A percentile compares a stretch with the other conserved stretches of the same genome.
Conservation (phyloP, 192 early-diverging fungal genomes). For the Gigaspora rosea region DNA sequence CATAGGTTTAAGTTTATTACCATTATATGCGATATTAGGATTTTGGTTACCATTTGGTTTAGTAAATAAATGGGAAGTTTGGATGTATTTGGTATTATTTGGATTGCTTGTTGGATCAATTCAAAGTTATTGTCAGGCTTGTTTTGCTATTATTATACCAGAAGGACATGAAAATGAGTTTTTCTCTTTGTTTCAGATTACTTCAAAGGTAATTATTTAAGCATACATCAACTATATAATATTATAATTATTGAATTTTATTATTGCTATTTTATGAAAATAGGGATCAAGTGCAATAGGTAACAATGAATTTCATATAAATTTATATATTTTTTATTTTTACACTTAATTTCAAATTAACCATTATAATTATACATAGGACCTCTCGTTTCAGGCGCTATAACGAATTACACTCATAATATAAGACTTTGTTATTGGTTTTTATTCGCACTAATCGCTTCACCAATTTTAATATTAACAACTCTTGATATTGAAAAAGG, state of each 20-base stretch:
- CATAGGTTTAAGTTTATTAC: slow-evolving; percentile 43
- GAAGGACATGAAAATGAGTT: slow-evolving; percentile 66
- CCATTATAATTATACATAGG: slow-evolving; percentile 44
- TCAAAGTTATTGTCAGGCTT: slow-evolving; percentile 47
- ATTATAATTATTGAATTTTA: background rate
- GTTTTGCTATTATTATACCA: slow-evolving; percentile 64
- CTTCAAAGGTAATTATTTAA: slow-evolving; percentile 60
- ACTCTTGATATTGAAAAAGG: slow-evolving; percentile 53
- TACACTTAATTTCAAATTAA: too few species aligned
- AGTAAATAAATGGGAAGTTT: slow-evolving; percentile 31
- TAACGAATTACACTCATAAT: slow-evolving; percentile 41
- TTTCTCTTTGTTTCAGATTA: slow-evolving; percentile 63
- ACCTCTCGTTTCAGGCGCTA: slow-evolving; percentile 40
- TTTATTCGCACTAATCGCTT: slow-evolving; percentile 42
- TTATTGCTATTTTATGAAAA: slow-evolving; percentile 1
- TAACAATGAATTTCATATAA: too few species aligned
- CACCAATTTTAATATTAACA: slow-evolving; percentile 45
- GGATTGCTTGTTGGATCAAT: slow-evolving; percentile 58
- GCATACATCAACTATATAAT: slow-evolving; percentile 25
- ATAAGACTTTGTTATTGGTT: slow-evolving; percentile 53
- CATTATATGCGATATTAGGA: slow-evolving; percentile 52
- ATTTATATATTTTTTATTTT: too few species aligned
- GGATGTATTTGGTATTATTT: slow-evolving; percentile 32
- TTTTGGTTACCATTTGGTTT: slow-evolving; percentile 43
- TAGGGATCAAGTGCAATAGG: background rate